Conservation (phyloP, 2,329 filamentous ascomycete genomes). For the Nothophaeocryptopus gaeumannii region DNA sequence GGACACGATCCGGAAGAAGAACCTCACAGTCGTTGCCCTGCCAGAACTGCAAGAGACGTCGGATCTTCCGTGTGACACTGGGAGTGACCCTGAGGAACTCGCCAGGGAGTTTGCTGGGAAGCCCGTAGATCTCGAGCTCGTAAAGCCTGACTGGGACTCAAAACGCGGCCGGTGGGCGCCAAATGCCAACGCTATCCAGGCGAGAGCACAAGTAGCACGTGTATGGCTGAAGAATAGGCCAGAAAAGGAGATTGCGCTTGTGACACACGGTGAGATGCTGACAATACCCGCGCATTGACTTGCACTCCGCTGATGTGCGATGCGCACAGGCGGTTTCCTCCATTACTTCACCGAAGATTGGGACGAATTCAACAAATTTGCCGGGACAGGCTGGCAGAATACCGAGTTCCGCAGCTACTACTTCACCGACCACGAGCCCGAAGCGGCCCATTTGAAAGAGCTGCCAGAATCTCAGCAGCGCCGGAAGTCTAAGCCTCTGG, state of each 20-base stretch:
- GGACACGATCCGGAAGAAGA: conserved; percentile 47
- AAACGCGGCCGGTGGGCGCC: conserved; percentile 56
- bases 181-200: conserved; percentile 53
- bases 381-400: conserved; percentile 69
- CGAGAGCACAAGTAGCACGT: conserved; percentile 60
- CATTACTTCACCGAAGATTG: conserved; percentile 85
- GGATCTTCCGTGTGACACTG: conserved; percentile 72
- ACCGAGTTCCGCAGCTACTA: conserved; percentile 68
- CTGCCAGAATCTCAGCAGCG: conserved; percentile 7
- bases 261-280: conserved; percentile 64
- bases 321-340: conserved; percentile 57
- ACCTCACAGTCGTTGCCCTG: conserved; percentile 60
- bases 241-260: conserved; percentile 69
- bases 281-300: neutral
- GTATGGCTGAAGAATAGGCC: conserved; percentile 52
- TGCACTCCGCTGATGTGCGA: neutral
- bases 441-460: conserved; percentile 35
- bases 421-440: conserved; percentile 50
- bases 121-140: conserved; percentile 61
- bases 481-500: conserved; percentile 2
- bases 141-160: conserved; percentile 65
- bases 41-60: conserved; percentile 78
- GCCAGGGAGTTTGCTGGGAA: conserved; percentile 58
- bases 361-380: conserved; percentile 54
- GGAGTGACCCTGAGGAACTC: conserved; percentile 57